Percentiles rank a stretch among this genome's conserved stretches.
These are phyloP conservation scores for Protomyces inundatus DNA, from an alignment of 1,139 yeast species.

Conservation along the genomic window DNA sequence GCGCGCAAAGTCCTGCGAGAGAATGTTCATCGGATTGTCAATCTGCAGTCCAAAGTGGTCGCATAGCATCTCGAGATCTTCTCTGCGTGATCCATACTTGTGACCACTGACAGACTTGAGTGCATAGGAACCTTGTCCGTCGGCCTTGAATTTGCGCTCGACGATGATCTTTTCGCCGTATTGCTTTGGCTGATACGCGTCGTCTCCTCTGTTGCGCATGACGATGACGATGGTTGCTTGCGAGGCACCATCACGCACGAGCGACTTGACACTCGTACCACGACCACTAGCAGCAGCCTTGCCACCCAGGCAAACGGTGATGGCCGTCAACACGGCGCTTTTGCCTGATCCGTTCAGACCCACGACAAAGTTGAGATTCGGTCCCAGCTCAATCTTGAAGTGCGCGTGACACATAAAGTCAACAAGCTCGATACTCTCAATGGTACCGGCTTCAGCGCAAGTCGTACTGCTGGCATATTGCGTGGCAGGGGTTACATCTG, in stretches of 20 bases:
- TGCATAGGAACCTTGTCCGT: conserved; percentile 48
- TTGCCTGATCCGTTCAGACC: conserved; percentile 97
- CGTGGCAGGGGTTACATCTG: neutral
- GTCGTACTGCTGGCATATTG: neutral
- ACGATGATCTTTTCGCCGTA: conserved; percentile 67
- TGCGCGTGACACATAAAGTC: conserved; percentile 57
- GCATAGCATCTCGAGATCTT: conserved; percentile 62
- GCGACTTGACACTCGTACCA: conserved; percentile 62
- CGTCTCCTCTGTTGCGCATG: conserved; percentile 48
- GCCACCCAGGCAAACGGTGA: conserved; percentile 89
- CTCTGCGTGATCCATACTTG: conserved; percentile 56
- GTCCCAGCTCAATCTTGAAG: conserved; percentile 71
- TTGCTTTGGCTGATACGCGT: conserved; percentile 56
- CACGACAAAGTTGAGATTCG: conserved; percentile 79
- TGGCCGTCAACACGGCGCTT: conserved; percentile 85
- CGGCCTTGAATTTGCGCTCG: conserved; percentile 56
- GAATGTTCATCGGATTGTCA: conserved; percentile 86
- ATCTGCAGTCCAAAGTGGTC: conserved; percentile 70
- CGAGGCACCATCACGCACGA: conserved; percentile 70
- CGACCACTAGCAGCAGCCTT: conserved; percentile 86
- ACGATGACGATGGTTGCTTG: conserved; percentile 33
- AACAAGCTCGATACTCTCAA: conserved; percentile 25
- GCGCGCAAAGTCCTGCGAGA: conserved; percentile 92
- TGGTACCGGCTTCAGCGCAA: conserved; percentile 27
- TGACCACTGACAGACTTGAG: conserved; percentile 49